Percentiles rank a stretch among this genome's conserved stretches.
phyloP scores from a whole-genome alignment of 768 basidiomycete genomes.

The Amanita fuliginea region DNA sequence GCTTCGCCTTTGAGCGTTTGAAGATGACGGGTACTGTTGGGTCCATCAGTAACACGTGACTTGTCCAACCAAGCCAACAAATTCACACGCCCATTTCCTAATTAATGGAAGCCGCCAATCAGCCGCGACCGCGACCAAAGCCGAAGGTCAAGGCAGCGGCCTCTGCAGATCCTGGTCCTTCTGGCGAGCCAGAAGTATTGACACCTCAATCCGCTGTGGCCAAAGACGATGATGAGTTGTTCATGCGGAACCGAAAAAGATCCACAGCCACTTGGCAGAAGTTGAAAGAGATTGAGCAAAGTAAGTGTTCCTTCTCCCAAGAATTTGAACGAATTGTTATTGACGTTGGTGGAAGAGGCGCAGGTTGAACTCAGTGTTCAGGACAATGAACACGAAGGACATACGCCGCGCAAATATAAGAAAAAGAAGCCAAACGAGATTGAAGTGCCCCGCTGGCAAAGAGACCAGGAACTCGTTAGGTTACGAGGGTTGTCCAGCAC shows the following conservation, averaged over 20 bases:
- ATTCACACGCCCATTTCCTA: constrained; percentile 31
- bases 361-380: constrained; percentile 1
- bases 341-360: constrained; percentile 3
- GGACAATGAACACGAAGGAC: constrained; percentile 17
- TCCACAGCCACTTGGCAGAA: constrained; percentile 47
- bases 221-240: constrained; percentile 56
- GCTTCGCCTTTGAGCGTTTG: constrained; percentile 36
- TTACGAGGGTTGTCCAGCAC: constrained; percentile 14
- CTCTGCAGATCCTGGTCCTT: constrained; percentile 9
- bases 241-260: constrained; percentile 55
- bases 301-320: constrained; percentile 23
- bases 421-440: constrained; percentile 26
- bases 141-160: constrained; percentile 23
- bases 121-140: constrained; percentile 44
- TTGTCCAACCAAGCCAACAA: constrained; percentile 15
- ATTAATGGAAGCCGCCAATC: constrained; percentile 21
- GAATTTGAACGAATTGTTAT: not conserved
- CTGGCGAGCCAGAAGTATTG: constrained; percentile 11
- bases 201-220: constrained; percentile 17
- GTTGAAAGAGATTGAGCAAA: constrained; percentile 43
- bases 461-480: constrained; percentile 27
- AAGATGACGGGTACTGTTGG: constrained; percentile 37
- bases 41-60: constrained; percentile 29
- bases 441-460: constrained; percentile 32
- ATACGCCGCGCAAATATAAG: constrained; percentile 24